phyloP scores from a whole-genome alignment of 352 stramenopile genomes.

The Halophytophthora polymorphica region DNA sequence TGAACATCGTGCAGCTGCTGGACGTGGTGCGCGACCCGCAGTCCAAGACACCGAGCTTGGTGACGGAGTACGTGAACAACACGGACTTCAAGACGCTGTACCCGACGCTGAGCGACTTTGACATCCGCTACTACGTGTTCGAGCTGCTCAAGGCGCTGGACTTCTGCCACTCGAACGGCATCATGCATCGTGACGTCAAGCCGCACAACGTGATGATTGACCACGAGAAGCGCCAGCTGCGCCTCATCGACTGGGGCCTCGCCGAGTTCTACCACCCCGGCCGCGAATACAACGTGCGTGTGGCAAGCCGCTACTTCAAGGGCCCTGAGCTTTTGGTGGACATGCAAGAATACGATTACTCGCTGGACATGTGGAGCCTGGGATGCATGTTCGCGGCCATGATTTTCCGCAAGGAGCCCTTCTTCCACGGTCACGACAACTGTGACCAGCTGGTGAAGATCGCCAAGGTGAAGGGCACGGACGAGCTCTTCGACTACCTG shows the following conservation, averaged over 20 bases:
- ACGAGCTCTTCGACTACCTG: conserved; percentile 98
- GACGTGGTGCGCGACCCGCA: conserved; percentile 98
- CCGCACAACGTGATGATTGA: conserved; percentile 99
- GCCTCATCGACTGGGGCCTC: conserved; percentile 99
- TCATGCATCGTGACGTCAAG: conserved; percentile 99
- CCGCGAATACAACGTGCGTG: conserved; percentile 98
- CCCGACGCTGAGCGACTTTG: conserved; percentile 97
- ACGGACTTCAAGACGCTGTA: conserved; percentile 99
- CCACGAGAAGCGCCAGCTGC: conserved; percentile 96
- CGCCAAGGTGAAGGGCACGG: conserved; percentile 96
- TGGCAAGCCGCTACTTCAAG: conserved; percentile 99
- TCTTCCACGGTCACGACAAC: conserved; percentile 99
- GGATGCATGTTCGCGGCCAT: conserved; percentile 99
- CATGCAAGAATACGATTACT: conserved; percentile 99
- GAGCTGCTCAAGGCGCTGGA: conserved; percentile 95
- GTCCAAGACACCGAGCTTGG: conserved; percentile 97
- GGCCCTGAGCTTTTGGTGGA: conserved; percentile 98
- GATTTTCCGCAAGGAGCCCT: conserved; percentile 99
- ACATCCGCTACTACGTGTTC: conserved; percentile 99
- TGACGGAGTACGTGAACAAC: conserved; percentile 99
- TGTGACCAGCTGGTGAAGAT: conserved; percentile 99
- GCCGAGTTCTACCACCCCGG: conserved; percentile 99
- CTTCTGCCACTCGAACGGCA: conserved; percentile 99
- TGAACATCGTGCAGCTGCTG: conserved; percentile 98
- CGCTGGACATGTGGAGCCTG: conserved; percentile 98